phyloP scores from a whole-genome alignment of 805 yeast species.

The Metschnikowia rubicola region DNA sequence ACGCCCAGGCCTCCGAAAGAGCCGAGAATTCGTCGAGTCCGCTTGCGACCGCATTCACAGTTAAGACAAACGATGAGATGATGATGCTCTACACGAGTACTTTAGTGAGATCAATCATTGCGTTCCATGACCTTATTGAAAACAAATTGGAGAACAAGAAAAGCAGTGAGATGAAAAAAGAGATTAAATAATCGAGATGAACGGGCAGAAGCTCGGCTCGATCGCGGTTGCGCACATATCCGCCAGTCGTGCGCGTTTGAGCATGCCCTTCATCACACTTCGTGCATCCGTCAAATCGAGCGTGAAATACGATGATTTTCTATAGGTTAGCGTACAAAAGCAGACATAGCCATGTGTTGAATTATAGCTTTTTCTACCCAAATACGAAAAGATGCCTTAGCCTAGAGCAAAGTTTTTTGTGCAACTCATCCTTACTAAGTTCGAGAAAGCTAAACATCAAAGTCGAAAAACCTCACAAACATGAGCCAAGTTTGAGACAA shows the following conservation, averaged over 20 bases:
- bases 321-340: constrained; percentile 17
- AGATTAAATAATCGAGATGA: not conserved
- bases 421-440: constrained; percentile 25
- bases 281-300: too few relatives aligned
- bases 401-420: constrained; percentile 33
- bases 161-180: constrained; percentile 22
- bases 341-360: constrained; percentile 20
- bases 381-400: constrained; percentile 30
- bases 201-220: too few relatives aligned
- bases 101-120: constrained; percentile 88
- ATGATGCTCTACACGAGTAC: constrained; percentile 91
- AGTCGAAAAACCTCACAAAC: not conserved
- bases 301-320: constrained; percentile 13
- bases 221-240: too few relatives aligned
- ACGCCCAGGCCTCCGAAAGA: constrained; percentile 6
- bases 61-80: constrained; percentile 92
- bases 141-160: constrained; percentile 80
- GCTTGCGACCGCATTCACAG: constrained; percentile 76
- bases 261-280: too few relatives aligned
- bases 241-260: too few relatives aligned
- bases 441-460: constrained; percentile 1
- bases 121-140: constrained; percentile 94
- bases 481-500: too few relatives aligned
- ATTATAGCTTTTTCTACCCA: constrained; percentile 36
- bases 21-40: constrained; percentile 39